Percentiles rank a stretch among this genome's conserved stretches.
Conservation (phyloP, 2,329 filamentous ascomycete genomes). For the Aspergillus bombycis region DNA sequence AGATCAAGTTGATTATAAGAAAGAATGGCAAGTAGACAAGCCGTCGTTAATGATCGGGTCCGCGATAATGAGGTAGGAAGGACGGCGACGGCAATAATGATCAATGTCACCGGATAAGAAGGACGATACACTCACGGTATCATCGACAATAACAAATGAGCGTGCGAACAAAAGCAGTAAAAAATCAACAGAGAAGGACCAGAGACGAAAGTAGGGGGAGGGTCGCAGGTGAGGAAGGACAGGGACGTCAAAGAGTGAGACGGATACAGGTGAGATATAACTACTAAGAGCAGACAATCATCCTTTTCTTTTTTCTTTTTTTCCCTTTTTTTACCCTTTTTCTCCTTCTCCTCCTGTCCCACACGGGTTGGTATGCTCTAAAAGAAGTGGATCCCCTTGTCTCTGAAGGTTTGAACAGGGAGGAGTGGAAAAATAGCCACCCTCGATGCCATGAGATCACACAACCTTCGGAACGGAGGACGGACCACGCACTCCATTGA, state of each 20-base stretch:
- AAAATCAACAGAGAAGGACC: constrained; percentile 2
- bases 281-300: neutral
- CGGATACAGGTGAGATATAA: constrained; percentile 6
- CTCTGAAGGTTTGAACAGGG: constrained; percentile 5
- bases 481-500: constrained; percentile 17
- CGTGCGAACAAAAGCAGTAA: neutral
- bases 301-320: neutral
- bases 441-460: constrained; percentile 25
- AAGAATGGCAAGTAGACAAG: neutral
- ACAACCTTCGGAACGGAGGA: constrained; percentile 16
- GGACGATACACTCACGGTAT: neutral
- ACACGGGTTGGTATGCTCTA: constrained; percentile 16
- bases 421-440: constrained; percentile 22
- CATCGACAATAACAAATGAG: constrained; percentile 2
- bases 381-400: constrained; percentile 12
- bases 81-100: neutral
- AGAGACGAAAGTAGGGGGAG: constrained; percentile 3
- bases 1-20: constrained; percentile 2
- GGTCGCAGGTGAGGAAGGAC: constrained; percentile 3
- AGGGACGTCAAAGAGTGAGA: constrained; percentile 8
- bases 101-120: neutral
- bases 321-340: neutral
- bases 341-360: constrained; percentile 6
- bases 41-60: neutral
- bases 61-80: neutral